Base-by-base conservation (phyloP, 202 grass and related monocot genomes). In the Zoysia matrella region DNA sequence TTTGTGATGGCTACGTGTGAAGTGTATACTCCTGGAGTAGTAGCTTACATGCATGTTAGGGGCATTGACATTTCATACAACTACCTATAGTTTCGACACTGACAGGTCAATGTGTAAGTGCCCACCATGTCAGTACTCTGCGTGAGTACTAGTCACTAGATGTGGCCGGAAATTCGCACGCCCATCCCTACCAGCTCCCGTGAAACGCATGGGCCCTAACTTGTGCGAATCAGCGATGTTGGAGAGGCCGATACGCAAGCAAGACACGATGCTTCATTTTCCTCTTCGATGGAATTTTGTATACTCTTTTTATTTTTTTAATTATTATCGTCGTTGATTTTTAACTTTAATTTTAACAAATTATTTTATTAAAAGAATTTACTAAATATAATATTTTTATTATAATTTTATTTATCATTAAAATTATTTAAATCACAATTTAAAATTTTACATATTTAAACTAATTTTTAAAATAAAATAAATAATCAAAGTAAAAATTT, bases 171-270 rank as follows among this genome's bases (percentile, higher is more conserved):
- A 9, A 9, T 30, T 36, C 15, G 64, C 82, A 30, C 42, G 45
- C 44, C 81, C 72, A 69, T 69, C 13, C 64, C 64, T 12, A 11
- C 3, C 8, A 30, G 7, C 64, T 56, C 49, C 62, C 43, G 66
- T 72, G 82, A 62, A 60, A 66, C 47, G 77, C 65, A 80, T 73
- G 67, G 74, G 66, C 57, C 73, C 40, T 61, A 60, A 85, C 50
- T 82, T 78, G 57, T 82, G 73, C 54, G 57, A 82, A 73, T 69
- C 16, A 78, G 64, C 47, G 43, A 48, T 48, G 15, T 69, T 54
- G 48, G 70, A 63, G 65, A 71, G 65, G 76, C 22, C 46, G 16
- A 80, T n/a, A 85, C 71, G 76, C 82, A 89, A 85, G 64, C 14
- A 51, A 14, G 11, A 54, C 15, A 43, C 11, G 48, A 65, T 75